Evolutionary conservation across 2,329 filamentous ascomycete genomes (phyloP).

Genomic region (Fusarium continuum): DNA sequence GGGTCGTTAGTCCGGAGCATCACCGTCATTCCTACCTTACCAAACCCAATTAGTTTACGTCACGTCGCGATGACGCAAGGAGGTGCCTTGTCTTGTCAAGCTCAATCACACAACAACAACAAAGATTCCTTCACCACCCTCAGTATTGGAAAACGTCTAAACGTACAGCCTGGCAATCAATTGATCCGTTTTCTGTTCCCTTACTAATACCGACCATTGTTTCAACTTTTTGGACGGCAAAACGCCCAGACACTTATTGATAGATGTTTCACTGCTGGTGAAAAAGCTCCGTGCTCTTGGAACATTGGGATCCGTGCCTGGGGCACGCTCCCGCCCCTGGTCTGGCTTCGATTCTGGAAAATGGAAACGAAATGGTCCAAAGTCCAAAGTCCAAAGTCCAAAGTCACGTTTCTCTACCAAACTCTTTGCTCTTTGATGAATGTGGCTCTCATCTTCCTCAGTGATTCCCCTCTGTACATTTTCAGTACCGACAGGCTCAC

Average conservation of each 20-base stretch:
- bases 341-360: constrained; percentile 16
- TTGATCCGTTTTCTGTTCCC: constrained; percentile 17
- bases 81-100: constrained; percentile 30
- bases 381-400: too few relatives aligned
- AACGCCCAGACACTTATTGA: too few relatives aligned
- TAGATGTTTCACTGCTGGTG: constrained; percentile 10
- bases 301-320: constrained; percentile 9
- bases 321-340: constrained; percentile 12
- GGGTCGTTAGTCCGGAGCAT: constrained; percentile 19
- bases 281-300: constrained; percentile 26
- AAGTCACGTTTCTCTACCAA: constrained; percentile 8
- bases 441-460: neutral
- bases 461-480: neutral
- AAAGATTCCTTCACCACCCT: constrained; percentile 25
- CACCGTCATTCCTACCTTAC: constrained; percentile 38
- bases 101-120: constrained; percentile 17
- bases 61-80: constrained; percentile 42
- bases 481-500: neutral
- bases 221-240: too few relatives aligned
- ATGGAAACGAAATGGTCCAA: constrained; percentile 17
- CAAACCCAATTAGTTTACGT: constrained; percentile 32
- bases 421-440: neutral
- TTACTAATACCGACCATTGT: constrained; percentile 19
- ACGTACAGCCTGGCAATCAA: neutral
- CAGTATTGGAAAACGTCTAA: constrained; percentile 18